A percentile compares a stretch with the other conserved stretches of the same genome.
Conservation (phyloP, 208 protist species). For the Phytomonas francai region DNA sequence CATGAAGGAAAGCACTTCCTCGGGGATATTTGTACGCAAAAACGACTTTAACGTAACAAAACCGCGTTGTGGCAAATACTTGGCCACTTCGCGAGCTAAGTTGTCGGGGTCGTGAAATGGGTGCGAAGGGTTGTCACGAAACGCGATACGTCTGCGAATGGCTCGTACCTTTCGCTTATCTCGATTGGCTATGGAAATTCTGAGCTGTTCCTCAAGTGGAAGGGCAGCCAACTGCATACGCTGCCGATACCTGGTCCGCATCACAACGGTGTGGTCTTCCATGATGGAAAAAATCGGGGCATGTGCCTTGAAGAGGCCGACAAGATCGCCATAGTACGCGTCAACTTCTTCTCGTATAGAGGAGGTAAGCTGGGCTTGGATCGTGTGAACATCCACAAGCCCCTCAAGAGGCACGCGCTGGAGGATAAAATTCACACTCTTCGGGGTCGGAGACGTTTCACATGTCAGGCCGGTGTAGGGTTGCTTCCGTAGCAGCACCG, state of each 20-base stretch:
- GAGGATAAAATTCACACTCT: conserved; percentile 44
- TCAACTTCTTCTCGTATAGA: conserved; percentile 34
- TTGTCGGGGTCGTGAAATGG: conserved; percentile 87
- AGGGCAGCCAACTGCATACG: conserved; percentile 52
- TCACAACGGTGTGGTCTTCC: conserved; percentile 55
- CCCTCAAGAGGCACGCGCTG: conserved; percentile 38
- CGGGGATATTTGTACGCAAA: conserved; percentile 49
- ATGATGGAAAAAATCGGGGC: conserved; percentile 60
- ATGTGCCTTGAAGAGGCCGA: conserved; percentile 53
- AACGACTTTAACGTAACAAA: conserved; percentile 61
- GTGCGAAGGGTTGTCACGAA: conserved; percentile 75
- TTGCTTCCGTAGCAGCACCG: conserved; percentile 53
- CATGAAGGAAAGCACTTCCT: conserved; percentile 71
- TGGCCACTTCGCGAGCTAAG: conserved; percentile 72
- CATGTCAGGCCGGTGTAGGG: conserved; percentile 51
- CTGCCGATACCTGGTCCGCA: conserved; percentile 60
- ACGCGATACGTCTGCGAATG: conserved; percentile 74
- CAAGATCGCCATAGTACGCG: conserved; percentile 52
- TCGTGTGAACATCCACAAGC: conserved; percentile 33
- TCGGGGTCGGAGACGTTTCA: conserved; percentile 72
- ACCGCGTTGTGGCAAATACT: conserved; percentile 64
- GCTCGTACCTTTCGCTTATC: conserved; percentile 60
- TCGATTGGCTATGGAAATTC: conserved; percentile 40
- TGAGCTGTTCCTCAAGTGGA: conserved; percentile 79
- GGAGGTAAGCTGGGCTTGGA: conserved; percentile 25